Conservation (phyloP, 768 basidiomycete species). For the Suillus decipiens region DNA sequence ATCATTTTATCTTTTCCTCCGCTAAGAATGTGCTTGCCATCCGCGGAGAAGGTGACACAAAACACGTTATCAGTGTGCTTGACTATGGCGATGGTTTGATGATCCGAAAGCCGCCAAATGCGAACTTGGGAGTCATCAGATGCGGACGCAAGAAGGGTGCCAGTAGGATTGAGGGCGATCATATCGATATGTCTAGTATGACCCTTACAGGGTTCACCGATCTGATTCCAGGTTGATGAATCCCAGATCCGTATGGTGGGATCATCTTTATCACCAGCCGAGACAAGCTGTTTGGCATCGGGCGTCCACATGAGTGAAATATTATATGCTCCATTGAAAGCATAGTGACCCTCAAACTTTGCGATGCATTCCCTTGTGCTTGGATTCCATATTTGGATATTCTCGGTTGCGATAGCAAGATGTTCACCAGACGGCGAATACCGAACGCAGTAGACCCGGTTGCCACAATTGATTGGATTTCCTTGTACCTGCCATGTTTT, state of each 20-base stretch:
- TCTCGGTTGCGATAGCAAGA: neutral
- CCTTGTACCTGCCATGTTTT: neutral
- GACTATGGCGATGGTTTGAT: neutral
- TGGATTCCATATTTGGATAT: constrained; percentile 3
- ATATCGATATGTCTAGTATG: rapidly evolving
- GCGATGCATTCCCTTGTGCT: neutral
- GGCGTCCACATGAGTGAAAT: neutral
- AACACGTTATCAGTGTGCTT: too few species aligned
- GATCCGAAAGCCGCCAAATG: neutral
- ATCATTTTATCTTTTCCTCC: neutral
- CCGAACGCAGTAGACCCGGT: neutral
- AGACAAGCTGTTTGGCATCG: neutral
- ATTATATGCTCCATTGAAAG: neutral
- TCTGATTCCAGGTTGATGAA: neutral
- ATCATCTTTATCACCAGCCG: neutral
- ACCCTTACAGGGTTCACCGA: neutral
- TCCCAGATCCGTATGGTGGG: neutral
- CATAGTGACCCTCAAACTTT: neutral
- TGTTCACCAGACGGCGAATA: neutral
- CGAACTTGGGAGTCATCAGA: neutral
- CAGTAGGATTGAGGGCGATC: neutral
- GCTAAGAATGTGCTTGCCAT: neutral
- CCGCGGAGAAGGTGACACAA: neutral
- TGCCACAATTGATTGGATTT: neutral
- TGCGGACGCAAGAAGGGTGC: neutral